Evolutionary conservation across 2,329 filamentous ascomycete genomes (phyloP), one percentile per base, ranked within the genome.

Genomic region (Paradendryphiella salina): DNA sequence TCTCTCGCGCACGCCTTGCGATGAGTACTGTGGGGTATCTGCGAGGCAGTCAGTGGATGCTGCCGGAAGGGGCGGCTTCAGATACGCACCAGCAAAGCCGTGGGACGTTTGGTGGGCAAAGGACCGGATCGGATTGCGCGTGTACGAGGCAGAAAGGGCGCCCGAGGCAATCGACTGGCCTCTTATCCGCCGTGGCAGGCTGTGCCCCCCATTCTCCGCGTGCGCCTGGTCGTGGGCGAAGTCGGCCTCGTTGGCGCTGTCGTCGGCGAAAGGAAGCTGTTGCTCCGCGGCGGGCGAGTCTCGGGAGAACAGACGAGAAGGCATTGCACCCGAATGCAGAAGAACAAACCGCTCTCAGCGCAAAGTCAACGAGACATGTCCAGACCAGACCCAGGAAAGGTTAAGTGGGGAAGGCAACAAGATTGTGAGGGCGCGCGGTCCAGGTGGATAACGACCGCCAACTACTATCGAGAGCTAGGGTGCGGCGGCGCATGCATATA

Each of bases 1-100:
- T 68, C 94, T 87, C 73, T 94, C 87, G 57, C 91, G 87, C 33
- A 96, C 87, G 59, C 85, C 88, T 52, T 86, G 84, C 28, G 81
- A 81, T 32, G 89, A 88, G 72, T 89, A 89, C 62, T 89, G 84
- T 14, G 84, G 82, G 61, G 84, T 87, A 67, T 93, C 88, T 73
- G 76, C 80, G 83, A 57, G 32, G 29, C 31, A 52, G 57, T 71
- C 57, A 73, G 63, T 40, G 15, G 17, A 59, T 69, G 59, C 50
- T 54, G 36, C 32, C 4, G 11, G n/a, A 7, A 20, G 18, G 20
- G 28, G 5, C 15, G 15, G n/a, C 14, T n/a, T 5, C 9, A 13
- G 10, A 15, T 28, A 38, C 76, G 48, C 75, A 86, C 85, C 80
- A 62, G 82, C 72, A 63, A 81, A 75, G 34, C 84, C 82, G 56